These are phyloP conservation scores for Sporisorium scitamineum DNA, from an alignment of 1,284 basidiomycete species.

Conservation along the genomic window DNA sequence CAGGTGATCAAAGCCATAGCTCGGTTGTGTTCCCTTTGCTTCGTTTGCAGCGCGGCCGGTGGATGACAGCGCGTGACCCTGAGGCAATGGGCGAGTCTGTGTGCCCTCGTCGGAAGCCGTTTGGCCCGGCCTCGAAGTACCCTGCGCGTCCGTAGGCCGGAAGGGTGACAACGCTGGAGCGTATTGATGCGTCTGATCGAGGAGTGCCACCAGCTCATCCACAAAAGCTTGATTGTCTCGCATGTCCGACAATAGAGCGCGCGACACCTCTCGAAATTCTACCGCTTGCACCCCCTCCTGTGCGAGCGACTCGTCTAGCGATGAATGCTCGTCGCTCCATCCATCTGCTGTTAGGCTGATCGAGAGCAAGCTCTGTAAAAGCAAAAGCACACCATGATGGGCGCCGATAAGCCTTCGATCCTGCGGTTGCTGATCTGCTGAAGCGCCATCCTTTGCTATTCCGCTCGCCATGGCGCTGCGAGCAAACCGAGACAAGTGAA, in stretches of 20 bases:
- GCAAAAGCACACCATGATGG: conserved; percentile 45
- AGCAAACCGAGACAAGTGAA: conserved; percentile 36
- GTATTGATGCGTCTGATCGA: conserved; percentile 44
- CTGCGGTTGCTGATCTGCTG: conserved; percentile 27
- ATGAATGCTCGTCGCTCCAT: conserved; percentile 10
- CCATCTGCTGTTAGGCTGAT: conserved; percentile 47
- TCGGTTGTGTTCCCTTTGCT: conserved; percentile 10
- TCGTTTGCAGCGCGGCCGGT: conserved; percentile 36
- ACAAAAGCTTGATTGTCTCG: conserved; percentile 14
- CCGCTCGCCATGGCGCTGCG: conserved; percentile 38
- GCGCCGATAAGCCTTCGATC: conserved; percentile 45
- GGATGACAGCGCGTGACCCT: conserved; percentile 49
- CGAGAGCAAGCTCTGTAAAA: conserved; percentile 47
- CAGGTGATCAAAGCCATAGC: conserved; percentile 52
- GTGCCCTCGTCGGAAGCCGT: background rate
- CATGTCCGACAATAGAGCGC: conserved; percentile 17
- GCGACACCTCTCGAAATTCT: conserved; percentile 10
- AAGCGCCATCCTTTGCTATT: conserved; percentile 20
- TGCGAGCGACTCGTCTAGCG: background rate
- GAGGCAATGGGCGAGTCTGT: conserved; percentile 19
- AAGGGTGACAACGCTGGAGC: conserved; percentile 58
- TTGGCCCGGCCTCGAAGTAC: background rate
- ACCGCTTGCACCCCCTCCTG: background rate
- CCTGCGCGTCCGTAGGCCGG: conserved; percentile 12
- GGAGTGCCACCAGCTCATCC: conserved; percentile 36